A percentile compares a stretch with the other conserved stretches of the same genome.
Evolutionary conservation across 495 filamentous ascomycete species (phyloP).

Genomic region (Tuber indicum): DNA sequence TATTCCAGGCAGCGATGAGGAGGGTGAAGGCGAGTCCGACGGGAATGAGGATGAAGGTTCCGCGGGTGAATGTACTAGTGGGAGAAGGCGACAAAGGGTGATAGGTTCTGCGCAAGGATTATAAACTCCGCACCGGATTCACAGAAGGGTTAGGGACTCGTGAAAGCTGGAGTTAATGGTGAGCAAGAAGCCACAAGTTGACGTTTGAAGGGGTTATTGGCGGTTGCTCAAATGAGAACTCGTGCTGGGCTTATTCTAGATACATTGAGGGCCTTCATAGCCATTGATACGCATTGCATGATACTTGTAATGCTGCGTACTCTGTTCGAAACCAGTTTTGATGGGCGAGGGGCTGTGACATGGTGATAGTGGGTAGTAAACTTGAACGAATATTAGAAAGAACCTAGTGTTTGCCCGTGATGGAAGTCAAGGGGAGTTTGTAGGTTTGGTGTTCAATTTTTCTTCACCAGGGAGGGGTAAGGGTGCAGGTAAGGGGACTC

Average conservation of each 20-base stretch:
- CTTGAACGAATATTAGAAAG: no score
- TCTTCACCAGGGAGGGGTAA: no score
- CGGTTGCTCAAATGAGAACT: neutral
- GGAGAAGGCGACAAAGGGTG: neutral
- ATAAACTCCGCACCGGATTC: neutral
- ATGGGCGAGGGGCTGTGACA: no score
- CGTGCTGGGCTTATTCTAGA: neutral
- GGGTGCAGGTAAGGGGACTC: no score
- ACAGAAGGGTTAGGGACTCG: neutral
- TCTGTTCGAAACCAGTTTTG: no score
- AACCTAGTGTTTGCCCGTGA: no score
- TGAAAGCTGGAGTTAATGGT: neutral
- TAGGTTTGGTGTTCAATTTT: no score
- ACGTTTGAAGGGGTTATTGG: neutral
- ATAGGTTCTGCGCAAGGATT: neutral
- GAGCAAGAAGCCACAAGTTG: neutral
- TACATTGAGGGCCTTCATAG: neutral
- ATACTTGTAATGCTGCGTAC: no score
- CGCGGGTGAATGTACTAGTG: neutral
- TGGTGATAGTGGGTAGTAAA: no score
- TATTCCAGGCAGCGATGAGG: conserved; percentile 32
- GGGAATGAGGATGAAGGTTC: conserved; percentile 16
- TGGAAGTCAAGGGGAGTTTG: no score
- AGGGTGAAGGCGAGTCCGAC: conserved; percentile 28
- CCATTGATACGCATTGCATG: neutral